Conservation (phyloP, 306 rosid genomes). For the Prunus mume region DNA sequence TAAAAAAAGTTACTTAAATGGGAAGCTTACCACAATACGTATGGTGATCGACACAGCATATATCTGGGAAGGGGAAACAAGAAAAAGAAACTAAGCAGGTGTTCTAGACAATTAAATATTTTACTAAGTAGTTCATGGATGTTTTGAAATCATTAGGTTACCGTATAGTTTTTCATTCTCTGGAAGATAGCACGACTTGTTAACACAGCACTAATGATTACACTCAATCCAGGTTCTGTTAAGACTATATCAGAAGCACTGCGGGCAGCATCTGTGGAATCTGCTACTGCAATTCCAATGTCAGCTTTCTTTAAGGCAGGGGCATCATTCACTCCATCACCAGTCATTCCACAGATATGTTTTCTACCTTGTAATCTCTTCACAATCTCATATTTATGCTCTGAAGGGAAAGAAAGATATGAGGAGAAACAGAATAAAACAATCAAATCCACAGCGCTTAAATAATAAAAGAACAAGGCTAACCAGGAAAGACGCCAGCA, state of each 20-base stretch:
- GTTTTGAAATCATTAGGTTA: constrained; percentile 23
- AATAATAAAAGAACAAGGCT: constrained; percentile 13
- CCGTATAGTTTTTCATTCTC: constrained; percentile 79
- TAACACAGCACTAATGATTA: constrained; percentile 73
- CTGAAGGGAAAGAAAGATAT: constrained; percentile 25
- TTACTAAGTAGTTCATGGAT: background rate
- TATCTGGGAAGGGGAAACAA: constrained; percentile 40
- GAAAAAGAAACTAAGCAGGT: constrained; percentile 2
- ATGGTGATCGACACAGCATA: constrained; percentile 81
- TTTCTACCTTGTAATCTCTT: constrained; percentile 65
- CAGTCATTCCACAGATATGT: constrained; percentile 82
- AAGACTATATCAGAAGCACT: constrained; percentile 79
- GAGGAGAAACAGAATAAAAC: constrained; percentile 1
- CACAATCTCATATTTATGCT: constrained; percentile 79
- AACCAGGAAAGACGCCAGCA: constrained; percentile 84
- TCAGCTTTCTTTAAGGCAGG: constrained; percentile 80
- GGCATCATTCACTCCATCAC: constrained; percentile 82
- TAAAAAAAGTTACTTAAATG: background rate
- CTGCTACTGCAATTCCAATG: constrained; percentile 80
- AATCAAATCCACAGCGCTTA: background rate
- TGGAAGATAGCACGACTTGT: constrained; percentile 79
- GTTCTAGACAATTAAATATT: background rate
- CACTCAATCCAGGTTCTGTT: constrained; percentile 79
- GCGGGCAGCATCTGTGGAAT: constrained; percentile 70
- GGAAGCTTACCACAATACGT: constrained; percentile 66